phyloP scores from a whole-genome alignment of 2,329 filamentous ascomycete genomes.

The Cercospora sp. region DNA sequence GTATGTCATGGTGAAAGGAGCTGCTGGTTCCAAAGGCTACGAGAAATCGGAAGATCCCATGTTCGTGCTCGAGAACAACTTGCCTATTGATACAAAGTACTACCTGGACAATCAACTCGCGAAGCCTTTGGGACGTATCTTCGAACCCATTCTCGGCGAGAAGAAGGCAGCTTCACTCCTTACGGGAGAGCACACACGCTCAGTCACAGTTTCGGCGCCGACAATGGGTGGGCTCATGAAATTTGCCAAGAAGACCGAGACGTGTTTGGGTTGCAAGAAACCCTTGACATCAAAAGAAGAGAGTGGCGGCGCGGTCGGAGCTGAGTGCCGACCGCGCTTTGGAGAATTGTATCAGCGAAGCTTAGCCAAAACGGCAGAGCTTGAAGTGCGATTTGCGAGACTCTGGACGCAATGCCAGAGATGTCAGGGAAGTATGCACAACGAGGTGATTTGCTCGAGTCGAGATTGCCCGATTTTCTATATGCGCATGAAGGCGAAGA shows the following conservation, averaged over 20 bases:
- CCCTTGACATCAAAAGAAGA: slow-evolving; percentile 79
- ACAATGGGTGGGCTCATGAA: slow-evolving; percentile 95
- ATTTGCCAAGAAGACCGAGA: slow-evolving; percentile 95
- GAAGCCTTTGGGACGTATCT: slow-evolving; percentile 91
- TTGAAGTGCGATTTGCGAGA: slow-evolving; percentile 88
- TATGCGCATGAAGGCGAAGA: slow-evolving; percentile 99
- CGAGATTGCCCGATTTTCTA: slow-evolving; percentile 99
- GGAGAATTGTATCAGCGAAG: slow-evolving; percentile 94
- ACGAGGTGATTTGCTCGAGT: slow-evolving; percentile 94
- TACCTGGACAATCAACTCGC: slow-evolving; percentile 98
- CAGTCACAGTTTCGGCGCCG: slow-evolving; percentile 88
- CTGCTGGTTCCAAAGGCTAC: slow-evolving; percentile 88
- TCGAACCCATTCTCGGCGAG: slow-evolving; percentile 95
- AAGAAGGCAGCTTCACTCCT: slow-evolving; percentile 84
- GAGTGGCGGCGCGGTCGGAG: slow-evolving; percentile 80
- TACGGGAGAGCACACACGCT: slow-evolving; percentile 90
- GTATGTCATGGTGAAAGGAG: slow-evolving; percentile 95
- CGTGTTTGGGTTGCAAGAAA: slow-evolving; percentile 99
- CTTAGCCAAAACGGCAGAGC: slow-evolving; percentile 80
- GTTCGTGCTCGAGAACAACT: slow-evolving; percentile 94
- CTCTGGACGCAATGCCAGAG: slow-evolving; percentile 98
- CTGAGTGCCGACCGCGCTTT: slow-evolving; percentile 78
- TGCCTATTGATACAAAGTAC: slow-evolving; percentile 97
- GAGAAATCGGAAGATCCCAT: slow-evolving; percentile 97
- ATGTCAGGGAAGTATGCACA: slow-evolving; percentile 96